Percentiles rank a stretch among this genome's conserved stretches.
Conservation (phyloP, 1,284 basidiomycete genomes). For the Moesziomyces antarcticus region DNA sequence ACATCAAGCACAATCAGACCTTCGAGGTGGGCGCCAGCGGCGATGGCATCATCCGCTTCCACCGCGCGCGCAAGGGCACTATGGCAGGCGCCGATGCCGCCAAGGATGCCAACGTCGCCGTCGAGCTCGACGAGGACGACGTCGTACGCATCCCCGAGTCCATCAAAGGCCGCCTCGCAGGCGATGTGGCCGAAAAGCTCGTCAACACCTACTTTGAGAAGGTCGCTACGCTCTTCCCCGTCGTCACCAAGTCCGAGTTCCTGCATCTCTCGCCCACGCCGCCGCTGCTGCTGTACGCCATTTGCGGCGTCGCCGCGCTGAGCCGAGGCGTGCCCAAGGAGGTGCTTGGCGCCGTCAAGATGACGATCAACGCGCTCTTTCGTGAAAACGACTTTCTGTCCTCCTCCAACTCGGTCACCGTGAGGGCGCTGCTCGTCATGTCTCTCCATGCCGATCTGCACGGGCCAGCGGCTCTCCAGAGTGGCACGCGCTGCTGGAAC, state of each 20-base stretch:
- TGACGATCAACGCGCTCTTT: conserved; percentile 73
- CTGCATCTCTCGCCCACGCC: conserved; percentile 77
- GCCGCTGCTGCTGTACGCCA: conserved; percentile 86
- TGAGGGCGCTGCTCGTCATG: conserved; percentile 87
- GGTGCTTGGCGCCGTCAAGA: conserved; percentile 85
- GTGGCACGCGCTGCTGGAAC: conserved; percentile 67
- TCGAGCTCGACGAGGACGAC: conserved; percentile 31
- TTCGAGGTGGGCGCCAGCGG: conserved; percentile 75
- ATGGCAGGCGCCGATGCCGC: conserved; percentile 5
- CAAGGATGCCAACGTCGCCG: conserved; percentile 1
- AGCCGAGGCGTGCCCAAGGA: conserved; percentile 83
- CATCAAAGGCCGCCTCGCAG: conserved; percentile 54
- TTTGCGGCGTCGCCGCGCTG: conserved; percentile 89
- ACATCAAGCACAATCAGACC: conserved; percentile 72
- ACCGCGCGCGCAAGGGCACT: conserved; percentile 70
- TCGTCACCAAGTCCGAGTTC: conserved; percentile 88
- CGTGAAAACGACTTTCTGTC: conserved; percentile 89
- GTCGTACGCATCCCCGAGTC: conserved; percentile 45
- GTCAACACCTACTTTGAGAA: conserved; percentile 91
- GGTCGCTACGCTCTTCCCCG: conserved; percentile 84
- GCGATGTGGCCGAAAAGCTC: conserved; percentile 73
- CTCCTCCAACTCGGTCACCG: conserved; percentile 84
- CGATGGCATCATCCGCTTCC: conserved; percentile 87
- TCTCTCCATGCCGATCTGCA: conserved; percentile 76
- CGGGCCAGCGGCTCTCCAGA: conserved; percentile 65